These are phyloP conservation scores for Luzula sylvatica DNA, from an alignment of 176 grass and related monocot genomes.

Conservation along the genomic window DNA sequence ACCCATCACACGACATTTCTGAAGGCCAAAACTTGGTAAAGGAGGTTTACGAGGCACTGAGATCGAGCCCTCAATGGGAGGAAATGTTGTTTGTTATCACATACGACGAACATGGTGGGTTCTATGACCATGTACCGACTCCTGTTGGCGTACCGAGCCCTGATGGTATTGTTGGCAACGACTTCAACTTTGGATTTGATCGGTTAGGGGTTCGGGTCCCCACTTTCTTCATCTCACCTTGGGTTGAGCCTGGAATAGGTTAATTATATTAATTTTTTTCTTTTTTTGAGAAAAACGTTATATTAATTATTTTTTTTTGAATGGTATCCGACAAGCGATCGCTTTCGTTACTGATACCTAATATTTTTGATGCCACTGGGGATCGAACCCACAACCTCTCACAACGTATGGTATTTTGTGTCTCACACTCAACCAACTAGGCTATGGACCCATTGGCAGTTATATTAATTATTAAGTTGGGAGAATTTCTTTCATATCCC, in stretches of 20 bases:
- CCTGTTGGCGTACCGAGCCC: conserved; percentile 50
- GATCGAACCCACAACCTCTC: no score
- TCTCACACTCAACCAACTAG: no score
- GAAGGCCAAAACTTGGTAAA: conserved; percentile 55
- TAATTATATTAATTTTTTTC: no score
- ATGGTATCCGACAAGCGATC: no score
- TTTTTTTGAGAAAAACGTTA: no score
- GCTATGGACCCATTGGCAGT: no score
- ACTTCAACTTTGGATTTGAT: conserved; percentile 57
- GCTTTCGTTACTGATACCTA: no score
- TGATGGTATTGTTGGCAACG: conserved; percentile 32
- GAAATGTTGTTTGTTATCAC: conserved; percentile 52
- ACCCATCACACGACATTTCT: conserved; percentile 59
- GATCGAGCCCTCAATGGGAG: conserved; percentile 48
- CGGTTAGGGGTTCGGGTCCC: conserved; percentile 66
- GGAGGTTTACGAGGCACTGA: conserved; percentile 53
- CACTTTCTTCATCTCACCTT: conserved; percentile 45
- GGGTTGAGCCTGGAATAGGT: conserved; percentile 51
- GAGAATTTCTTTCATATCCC: no score
- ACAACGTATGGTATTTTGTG: no score
- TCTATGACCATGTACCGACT: conserved; percentile 64
- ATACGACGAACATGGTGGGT: conserved; percentile 81
- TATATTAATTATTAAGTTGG: no score
- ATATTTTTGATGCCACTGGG: no score
- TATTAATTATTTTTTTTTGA: no score